A percentile compares a stretch with the other conserved stretches of the same genome.
Conservation (phyloP, 768 basidiomycete species). For the Pholiota molesta region DNA sequence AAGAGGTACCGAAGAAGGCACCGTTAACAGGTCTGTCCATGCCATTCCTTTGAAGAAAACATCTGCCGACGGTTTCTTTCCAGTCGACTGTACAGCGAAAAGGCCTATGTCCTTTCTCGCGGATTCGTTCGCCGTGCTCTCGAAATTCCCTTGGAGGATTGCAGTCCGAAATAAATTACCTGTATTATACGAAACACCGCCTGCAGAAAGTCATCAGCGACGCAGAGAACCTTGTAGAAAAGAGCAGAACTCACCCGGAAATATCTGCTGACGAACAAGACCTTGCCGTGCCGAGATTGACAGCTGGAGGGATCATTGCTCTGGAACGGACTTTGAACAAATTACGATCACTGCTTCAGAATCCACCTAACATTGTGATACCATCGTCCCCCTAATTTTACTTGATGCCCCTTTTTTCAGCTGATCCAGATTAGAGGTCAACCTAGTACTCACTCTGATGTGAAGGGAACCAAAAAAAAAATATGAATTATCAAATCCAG, state of each 20-base stretch:
- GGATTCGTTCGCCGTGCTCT: constrained; percentile 91
- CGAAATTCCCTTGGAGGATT: constrained; percentile 74
- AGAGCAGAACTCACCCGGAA: constrained; percentile 51
- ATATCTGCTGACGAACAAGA: constrained; percentile 36
- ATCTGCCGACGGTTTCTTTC: constrained; percentile 4
- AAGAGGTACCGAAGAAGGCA: constrained; percentile 88
- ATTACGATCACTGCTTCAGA: constrained; percentile 48
- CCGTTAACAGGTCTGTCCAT: constrained; percentile 69
- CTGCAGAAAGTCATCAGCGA: constrained; percentile 71
- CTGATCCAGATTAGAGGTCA: no score
- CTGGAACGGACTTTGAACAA: constrained; percentile 75
- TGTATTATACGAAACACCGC: constrained; percentile 68
- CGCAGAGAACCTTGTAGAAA: constrained; percentile 65
- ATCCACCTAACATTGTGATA: background rate
- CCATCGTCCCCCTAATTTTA: constrained; percentile 1
- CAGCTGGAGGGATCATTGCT: constrained; percentile 77
- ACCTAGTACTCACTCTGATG: background rate
- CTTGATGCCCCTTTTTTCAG: background rate
- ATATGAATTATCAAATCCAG: constrained; percentile 4
- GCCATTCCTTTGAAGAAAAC: background rate
- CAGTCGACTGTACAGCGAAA: constrained; percentile 91
- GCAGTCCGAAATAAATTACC: constrained; percentile 70
- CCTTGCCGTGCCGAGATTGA: constrained; percentile 72
- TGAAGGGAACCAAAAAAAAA: constrained; percentile 2
- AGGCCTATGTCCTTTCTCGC: constrained; percentile 88